These are phyloP conservation scores for Cladosporium sp. DNA, from an alignment of 2,329 filamentous ascomycete genomes.

Conservation along the genomic window DNA sequence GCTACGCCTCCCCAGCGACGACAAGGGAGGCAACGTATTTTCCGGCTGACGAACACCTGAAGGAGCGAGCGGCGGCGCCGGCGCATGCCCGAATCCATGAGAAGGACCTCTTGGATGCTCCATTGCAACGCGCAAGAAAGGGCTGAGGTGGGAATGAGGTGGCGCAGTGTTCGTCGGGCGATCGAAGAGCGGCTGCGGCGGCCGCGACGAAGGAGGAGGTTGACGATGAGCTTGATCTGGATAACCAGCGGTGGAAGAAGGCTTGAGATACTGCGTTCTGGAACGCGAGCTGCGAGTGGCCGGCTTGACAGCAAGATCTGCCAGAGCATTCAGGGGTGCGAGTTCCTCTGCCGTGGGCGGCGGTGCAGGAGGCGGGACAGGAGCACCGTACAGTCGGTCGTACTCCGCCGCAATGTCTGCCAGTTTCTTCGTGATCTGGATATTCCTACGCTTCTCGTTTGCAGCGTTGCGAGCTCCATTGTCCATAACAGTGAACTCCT, in stretches of 20 bases:
- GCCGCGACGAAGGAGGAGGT: not conserved
- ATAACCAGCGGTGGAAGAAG: not conserved
- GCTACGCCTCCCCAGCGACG: not conserved
- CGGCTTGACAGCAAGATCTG: slow-evolving; percentile 6
- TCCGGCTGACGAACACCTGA: not conserved
- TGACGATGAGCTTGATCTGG: not conserved
- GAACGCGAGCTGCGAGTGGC: not conserved
- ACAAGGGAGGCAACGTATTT: not conserved
- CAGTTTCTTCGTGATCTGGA: slow-evolving; percentile 27
- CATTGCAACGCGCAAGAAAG: slow-evolving; percentile 4
- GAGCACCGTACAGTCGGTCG: slow-evolving; percentile 16
- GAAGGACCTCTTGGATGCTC: slow-evolving; percentile 3
- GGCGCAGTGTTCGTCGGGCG: not conserved
- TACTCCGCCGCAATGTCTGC: slow-evolving; percentile 31
- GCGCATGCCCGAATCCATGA: not conserved
- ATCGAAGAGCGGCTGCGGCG: not conserved
- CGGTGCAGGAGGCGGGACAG: not conserved
- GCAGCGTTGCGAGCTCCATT: slow-evolving; percentile 36
- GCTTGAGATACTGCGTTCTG: not conserved
- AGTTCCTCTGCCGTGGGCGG: slow-evolving; percentile 7
- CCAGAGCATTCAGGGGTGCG: slow-evolving; percentile 2
- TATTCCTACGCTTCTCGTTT: slow-evolving; percentile 32
- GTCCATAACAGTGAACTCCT: slow-evolving; percentile 38
- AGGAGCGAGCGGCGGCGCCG: not conserved
- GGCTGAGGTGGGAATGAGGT: not conserved